These are phyloP conservation scores for Boletus subcaerulescens DNA, from an alignment of 768 basidiomycete species.

Conservation along the genomic window DNA sequence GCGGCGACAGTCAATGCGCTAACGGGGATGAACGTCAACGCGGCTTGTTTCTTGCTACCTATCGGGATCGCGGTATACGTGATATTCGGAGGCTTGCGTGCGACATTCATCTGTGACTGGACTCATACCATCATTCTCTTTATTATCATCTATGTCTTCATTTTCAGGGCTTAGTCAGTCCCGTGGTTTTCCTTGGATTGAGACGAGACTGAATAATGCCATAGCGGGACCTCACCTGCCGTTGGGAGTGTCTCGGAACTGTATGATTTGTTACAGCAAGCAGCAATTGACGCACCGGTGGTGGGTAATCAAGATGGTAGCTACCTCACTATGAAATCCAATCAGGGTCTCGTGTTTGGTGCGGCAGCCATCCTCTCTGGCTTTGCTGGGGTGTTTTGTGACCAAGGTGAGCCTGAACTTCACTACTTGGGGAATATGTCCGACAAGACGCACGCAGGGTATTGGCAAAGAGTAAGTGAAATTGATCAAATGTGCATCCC, in stretches of 20 bases:
- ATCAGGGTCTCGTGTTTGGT: slow-evolving; percentile 43
- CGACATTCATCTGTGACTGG: slow-evolving; percentile 46
- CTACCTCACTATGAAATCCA: slow-evolving; percentile 56
- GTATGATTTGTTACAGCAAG: slow-evolving; percentile 47
- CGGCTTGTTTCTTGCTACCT: slow-evolving; percentile 46
- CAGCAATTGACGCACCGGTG: slow-evolving; percentile 45
- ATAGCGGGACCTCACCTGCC: slow-evolving; percentile 36
- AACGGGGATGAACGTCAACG: slow-evolving; percentile 44
- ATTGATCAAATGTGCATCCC: too few species aligned
- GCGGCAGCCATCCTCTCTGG: slow-evolving; percentile 38
- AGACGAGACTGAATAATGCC: not conserved
- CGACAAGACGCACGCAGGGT: slow-evolving; percentile 30
- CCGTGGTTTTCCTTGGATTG: not conserved
- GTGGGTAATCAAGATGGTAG: slow-evolving; percentile 48
- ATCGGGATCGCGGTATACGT: slow-evolving; percentile 44
- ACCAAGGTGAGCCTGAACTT: slow-evolving; percentile 37
- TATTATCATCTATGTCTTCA: slow-evolving; percentile 31
- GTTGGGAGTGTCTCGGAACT: slow-evolving; percentile 39
- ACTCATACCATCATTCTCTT: slow-evolving; percentile 47
- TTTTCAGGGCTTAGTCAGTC: slow-evolving; percentile 31
- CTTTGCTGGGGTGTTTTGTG: slow-evolving; percentile 49
- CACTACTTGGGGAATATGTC: not conserved
- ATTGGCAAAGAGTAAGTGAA: slow-evolving; percentile 44
- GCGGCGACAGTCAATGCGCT: slow-evolving; percentile 44
- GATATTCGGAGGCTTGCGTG: slow-evolving; percentile 41